Percentiles rank a stretch among this genome's conserved stretches.
Conservation (phyloP, 768 basidiomycete genomes). For the Clitopilus passeckerianus region DNA sequence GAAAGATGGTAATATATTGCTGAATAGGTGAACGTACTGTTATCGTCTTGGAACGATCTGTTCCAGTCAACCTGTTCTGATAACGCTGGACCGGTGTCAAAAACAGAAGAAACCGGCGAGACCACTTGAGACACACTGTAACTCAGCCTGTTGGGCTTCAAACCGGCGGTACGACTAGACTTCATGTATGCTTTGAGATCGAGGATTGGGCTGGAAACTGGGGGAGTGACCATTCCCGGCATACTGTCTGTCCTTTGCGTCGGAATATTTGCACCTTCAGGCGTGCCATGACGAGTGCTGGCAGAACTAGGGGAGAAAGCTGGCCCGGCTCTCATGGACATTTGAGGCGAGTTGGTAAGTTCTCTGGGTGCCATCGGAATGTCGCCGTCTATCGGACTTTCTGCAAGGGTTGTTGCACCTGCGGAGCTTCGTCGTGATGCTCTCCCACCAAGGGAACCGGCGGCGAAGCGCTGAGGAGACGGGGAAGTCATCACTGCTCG, state of each 20-base stretch:
- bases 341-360: not conserved
- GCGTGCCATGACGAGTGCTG: not conserved
- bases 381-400: not conserved
- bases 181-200: constrained; percentile 3
- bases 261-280: not conserved
- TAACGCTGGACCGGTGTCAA: not conserved
- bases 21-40: not conserved
- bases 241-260: not conserved
- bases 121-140: not conserved
- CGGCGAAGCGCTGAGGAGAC: not conserved
- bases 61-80: not conserved
- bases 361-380: not conserved
- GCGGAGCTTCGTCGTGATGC: not conserved
- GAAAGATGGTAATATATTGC: not conserved
- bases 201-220: not conserved
- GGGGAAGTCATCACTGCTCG: not conserved
- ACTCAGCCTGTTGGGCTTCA: not conserved
- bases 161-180: not conserved
- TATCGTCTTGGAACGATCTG: not conserved
- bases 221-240: not conserved
- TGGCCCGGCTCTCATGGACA: not conserved
- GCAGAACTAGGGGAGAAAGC: not conserved
- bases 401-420: not conserved
- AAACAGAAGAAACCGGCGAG: not conserved
- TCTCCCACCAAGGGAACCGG: not conserved